Evolutionary conservation across 768 basidiomycete genomes (phyloP), one percentile per base, ranked within the genome.

Genomic region (Boletellus ananas): DNA sequence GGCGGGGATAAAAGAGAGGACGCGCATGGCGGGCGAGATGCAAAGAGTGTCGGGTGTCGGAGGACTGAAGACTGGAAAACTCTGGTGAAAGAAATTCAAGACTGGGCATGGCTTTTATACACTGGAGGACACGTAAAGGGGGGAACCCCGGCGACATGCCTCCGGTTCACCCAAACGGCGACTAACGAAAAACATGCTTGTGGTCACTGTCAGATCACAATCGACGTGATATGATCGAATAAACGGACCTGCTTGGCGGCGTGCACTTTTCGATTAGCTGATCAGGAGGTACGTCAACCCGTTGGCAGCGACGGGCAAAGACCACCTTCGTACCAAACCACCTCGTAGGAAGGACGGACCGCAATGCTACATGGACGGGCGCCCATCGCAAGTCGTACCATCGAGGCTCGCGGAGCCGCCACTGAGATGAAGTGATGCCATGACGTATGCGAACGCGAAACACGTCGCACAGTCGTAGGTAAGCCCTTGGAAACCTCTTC

Each of bases 1-100:
- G 3, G 61, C 52, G 48, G 61, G 58, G 47, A 63, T 58, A 0
- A 63, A 60, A 8, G 61, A 63, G 49, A 63, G 61, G 56, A 63
- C 58, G 39, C 61, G 61, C 61, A 63, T 63, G 33, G 43, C 54
- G 47, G 51, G 40, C 47, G 18, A 38, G 54, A 5, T 46, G 40
- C 50, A 56, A 52, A 35, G 55, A 54, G 51, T 18, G 61, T 53
- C 45, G 51, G 50, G 49, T 45, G 21, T 40, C 6, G 41, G 43
- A 31, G 33, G 20, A 25, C 37, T 21, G 23, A 13, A 18, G 36
- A 50, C 40, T 39, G 1, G 13, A n/a, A 11, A 43, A 47, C 43
- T 50, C 44, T 57, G 52, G 46, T 2, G 23, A 33, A 35, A 34
- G 14, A 34, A 25, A 38, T 10, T 10, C 11, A 8, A 5, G 29